These are phyloP conservation scores for Aureobasidium uvarum DNA, from an alignment of 2,329 filamentous ascomycete species.

Conservation along the genomic window DNA sequence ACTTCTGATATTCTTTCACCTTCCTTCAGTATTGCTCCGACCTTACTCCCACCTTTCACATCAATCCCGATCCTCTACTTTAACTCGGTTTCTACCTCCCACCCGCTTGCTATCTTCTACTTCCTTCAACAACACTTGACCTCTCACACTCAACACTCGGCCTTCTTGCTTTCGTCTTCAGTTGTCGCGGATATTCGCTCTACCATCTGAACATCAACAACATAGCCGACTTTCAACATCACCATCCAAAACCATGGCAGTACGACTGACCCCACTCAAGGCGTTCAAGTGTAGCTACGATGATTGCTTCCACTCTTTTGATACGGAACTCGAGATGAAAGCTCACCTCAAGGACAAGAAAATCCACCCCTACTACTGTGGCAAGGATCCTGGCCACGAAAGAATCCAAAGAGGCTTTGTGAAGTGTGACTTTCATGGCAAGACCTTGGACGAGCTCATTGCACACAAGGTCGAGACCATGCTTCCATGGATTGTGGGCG, in stretches of 20 bases:
- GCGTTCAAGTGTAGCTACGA: constrained; percentile 45
- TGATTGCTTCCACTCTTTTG: constrained; percentile 50
- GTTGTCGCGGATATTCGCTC: too few relatives aligned
- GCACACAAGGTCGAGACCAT: constrained; percentile 40
- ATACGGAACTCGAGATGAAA: constrained; percentile 48
- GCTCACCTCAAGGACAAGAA: constrained; percentile 51
- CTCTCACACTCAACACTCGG: neutral
- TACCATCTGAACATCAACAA: neutral
- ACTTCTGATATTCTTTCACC: neutral
- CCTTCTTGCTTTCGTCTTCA: neutral
- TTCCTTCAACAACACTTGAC: neutral
- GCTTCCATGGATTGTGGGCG: constrained; percentile 32
- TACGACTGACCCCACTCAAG: constrained; percentile 32
- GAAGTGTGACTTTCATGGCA: constrained; percentile 44
- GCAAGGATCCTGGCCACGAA: constrained; percentile 43
- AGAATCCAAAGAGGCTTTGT: constrained; percentile 36
- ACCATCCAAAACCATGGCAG: constrained; percentile 30
- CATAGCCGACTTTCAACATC: neutral
- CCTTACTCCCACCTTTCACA: neutral
- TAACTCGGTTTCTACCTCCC: neutral
- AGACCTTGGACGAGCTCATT: constrained; percentile 36
- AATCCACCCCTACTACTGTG: constrained; percentile 48
- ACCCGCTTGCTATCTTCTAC: too few relatives aligned
- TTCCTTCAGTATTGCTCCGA: neutral
- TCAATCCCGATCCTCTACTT: neutral